Evolutionary conservation across 305 asterid species (phyloP).

Genomic region (Ilex paraguariensis): DNA sequence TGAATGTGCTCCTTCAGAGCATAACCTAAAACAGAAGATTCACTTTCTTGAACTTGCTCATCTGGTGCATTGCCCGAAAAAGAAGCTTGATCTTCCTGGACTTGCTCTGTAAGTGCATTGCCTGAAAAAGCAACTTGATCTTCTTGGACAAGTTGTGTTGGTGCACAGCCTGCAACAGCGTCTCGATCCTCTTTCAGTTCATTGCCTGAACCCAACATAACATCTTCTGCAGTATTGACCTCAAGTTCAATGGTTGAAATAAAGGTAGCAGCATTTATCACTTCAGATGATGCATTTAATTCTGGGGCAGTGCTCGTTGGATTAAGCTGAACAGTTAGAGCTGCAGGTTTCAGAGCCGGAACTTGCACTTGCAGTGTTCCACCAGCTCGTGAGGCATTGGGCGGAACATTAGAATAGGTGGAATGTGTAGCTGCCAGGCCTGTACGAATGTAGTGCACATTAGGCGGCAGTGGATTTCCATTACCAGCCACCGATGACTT

Average conservation of each 20-base stretch:
- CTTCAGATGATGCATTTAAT: conserved; percentile 20
- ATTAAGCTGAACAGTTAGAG: conserved; percentile 26
- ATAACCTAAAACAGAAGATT: conserved; percentile 16
- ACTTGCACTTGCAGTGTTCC: conserved; percentile 34
- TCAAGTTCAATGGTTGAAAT: conserved; percentile 12
- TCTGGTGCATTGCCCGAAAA: conserved; percentile 22
- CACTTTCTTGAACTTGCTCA: conserved; percentile 24
- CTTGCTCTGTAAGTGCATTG: conserved; percentile 17
- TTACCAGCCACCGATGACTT: conserved; percentile 39
- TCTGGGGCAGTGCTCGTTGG: conserved; percentile 20
- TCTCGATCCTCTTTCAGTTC: conserved; percentile 22
- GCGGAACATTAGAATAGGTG: conserved; percentile 32
- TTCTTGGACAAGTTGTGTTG: conserved; percentile 1
- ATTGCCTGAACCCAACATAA: conserved; percentile 22
- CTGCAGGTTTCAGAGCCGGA: conserved; percentile 30
- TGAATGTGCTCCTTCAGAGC: conserved; percentile 15
- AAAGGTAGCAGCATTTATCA: conserved; percentile 18
- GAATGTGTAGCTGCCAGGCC: conserved; percentile 54
- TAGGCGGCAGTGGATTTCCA: conserved; percentile 54
- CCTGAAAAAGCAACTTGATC: conserved; percentile 9
- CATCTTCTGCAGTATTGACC: conserved; percentile 14
- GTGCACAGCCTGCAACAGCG: conserved; percentile 6
- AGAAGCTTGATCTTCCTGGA: conserved; percentile 26
- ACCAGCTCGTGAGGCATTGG: conserved; percentile 29
- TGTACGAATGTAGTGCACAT: conserved; percentile 78